Conservation (phyloP, 2,329 filamentous ascomycete genomes). For the Metarhizium robertsii region DNA sequence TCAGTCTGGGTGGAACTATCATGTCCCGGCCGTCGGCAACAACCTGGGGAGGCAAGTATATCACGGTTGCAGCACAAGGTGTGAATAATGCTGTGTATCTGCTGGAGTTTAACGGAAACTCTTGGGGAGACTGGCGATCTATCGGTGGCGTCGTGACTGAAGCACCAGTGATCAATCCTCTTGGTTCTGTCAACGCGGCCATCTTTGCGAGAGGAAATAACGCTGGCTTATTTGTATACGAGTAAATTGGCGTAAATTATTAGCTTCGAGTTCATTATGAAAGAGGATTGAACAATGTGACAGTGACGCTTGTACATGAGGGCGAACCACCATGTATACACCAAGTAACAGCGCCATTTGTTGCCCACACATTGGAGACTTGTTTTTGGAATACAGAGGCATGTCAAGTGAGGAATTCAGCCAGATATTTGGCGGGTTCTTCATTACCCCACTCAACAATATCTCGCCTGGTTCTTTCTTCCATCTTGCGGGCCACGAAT, state of each 20-base stretch:
- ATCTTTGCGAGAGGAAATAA: not conserved
- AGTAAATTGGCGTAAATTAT: not conserved
- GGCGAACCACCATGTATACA: too few relatives aligned
- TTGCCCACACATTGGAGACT: too few relatives aligned
- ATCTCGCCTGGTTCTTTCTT: constrained; percentile 2
- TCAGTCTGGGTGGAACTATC: not conserved
- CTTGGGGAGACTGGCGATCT: not conserved
- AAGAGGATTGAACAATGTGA: too few relatives aligned
- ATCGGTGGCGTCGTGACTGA: not conserved
- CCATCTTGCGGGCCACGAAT: constrained; percentile 13
- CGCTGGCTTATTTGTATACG: not conserved
- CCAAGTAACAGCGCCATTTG: too few relatives aligned
- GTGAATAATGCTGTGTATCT: not conserved
- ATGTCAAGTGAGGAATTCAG: not conserved
- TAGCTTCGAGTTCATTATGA: too few relatives aligned
- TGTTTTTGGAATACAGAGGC: too few relatives aligned
- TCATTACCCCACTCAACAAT: not conserved
- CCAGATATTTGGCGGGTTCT: not conserved
- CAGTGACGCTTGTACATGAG: too few relatives aligned
- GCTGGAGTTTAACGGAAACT: not conserved
- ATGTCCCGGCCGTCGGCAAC: not conserved
- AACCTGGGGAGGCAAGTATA: not conserved
- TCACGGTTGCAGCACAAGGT: not conserved
- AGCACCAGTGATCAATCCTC: not conserved
- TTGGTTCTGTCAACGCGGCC: not conserved